Evolutionary conservation across 164 flowering plant species (phyloP).

Genomic region (Saururus chinensis): DNA sequence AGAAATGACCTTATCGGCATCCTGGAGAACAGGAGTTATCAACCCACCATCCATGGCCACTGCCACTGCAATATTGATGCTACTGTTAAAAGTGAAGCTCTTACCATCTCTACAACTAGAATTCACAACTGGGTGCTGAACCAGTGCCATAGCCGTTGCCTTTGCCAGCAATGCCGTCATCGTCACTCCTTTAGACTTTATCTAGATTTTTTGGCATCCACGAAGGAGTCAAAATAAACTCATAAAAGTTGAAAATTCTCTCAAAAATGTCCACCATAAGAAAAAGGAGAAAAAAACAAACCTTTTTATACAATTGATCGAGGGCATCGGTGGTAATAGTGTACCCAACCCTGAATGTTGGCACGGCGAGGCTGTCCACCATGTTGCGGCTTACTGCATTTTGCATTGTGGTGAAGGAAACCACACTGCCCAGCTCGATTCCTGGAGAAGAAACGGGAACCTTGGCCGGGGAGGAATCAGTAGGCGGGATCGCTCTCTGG

Average conservation of each 20-base stretch:
- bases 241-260: neutral
- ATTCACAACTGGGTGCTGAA: constrained; percentile 80
- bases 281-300: constrained; percentile 10
- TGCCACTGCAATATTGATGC: constrained; percentile 91
- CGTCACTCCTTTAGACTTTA: constrained; percentile 93
- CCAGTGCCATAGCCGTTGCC: constrained; percentile 96
- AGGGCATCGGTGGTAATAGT: constrained; percentile 82
- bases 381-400: constrained; percentile 86
- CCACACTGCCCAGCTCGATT: constrained; percentile 43
- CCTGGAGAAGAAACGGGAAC: constrained; percentile 12
- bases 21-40: constrained; percentile 95
- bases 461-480: neutral
- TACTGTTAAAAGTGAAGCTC: constrained; percentile 86
- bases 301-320: constrained; percentile 92
- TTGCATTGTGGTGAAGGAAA: constrained; percentile 92
- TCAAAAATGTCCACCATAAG: too few relatives aligned
- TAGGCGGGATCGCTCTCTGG: neutral
- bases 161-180: constrained; percentile 97
- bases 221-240: neutral
- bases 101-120: constrained; percentile 92
- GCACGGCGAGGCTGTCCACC: constrained; percentile 85
- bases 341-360: constrained; percentile 91
- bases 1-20: constrained; percentile 83
- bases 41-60: constrained; percentile 96
- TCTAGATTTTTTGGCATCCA: constrained; percentile 19